Base-by-base conservation (phyloP, 805 yeast genomes). In the Candida maris region DNA sequence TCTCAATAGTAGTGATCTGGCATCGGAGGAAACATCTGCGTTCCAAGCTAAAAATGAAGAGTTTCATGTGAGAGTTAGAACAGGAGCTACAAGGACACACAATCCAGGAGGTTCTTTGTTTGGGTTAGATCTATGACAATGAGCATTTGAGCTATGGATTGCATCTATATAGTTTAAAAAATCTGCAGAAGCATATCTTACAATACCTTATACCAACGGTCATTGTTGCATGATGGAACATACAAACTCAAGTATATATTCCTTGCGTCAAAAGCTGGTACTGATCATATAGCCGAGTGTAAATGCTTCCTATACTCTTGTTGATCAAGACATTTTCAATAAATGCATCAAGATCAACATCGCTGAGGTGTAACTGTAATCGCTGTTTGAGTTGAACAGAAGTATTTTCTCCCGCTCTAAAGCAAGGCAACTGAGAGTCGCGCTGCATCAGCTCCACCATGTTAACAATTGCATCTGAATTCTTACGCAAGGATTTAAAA, bases 241-340 rank as follows among this genome's bases (percentile, higher is more conserved):
- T n/a, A n/a, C 5, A 32, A 21, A 26, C 18, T 57, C 56, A 81
- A 53, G 76, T 79, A 59, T 87, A 93, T 19, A 93, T 93, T 29
- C 98, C 98, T 64, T 93, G 98, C 0, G 97, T 89, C 32, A 88
- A 64, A 59, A 93, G 67, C 62, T 93, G 98, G 66, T 85, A 93
- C 58, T 91, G 97, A 58, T 93, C 98, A 56, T 93, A 93, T 21
- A 93, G 67, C 48, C 96, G 70, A 1, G 98, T 93, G 64, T 88
- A 93, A 46, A 85, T 73, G 53, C 93, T 86, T 9, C 95, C 94
- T 39, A 83, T 52, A 51, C 96, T 85, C 61, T 84, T 89, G 25
- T 77, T 84, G 19, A 93, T 81, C 49, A 93, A 65, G 2, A 71
- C 64, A 39, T 67, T 76, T 38, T 87, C 97, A 13, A 93, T 96